Evolutionary conservation across 1,139 yeast species (phyloP), one percentile per base, ranked within the genome.

Genomic region (Candida sp.): DNA sequence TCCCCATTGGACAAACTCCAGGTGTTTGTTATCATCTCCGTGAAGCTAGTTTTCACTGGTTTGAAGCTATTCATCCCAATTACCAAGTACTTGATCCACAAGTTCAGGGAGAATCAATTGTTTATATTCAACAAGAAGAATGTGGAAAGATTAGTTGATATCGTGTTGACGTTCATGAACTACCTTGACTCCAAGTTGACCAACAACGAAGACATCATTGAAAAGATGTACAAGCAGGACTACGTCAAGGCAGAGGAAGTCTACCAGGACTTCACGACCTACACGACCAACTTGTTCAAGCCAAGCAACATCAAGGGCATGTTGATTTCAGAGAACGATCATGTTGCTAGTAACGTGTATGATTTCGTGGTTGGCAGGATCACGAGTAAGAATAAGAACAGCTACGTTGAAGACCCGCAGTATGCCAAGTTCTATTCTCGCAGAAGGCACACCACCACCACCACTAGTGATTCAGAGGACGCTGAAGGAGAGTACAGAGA

Each of bases 101-200:
- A 75, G 56, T 76, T 71, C 55, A 57, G 60, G 37, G 61, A 66
- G 42, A 71, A 77, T 59, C 72, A 74, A 51, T 50, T 77, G 28
- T 63, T 65, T 47, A 53, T 77, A 32, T 55, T 77, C 54, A 77
- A 77, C 58, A 65, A 63, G 51, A 63, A 65, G 42, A 77, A 77
- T 54, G 62, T 73, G 47, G 64, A 69, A 49, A 63, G 60, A 42
- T 53, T 73, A n/a, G 61, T 75, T 44, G 67, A 68, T 45, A 54
- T 59, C 7, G 52, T 67, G 8, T 59, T 75, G 26, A 63, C 59
- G 47, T 37, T 63, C 28, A 63, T 73, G 70, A 62, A 58, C 31
- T 58, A 59, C 34, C 38, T 70, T 27, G 75, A 71, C 47, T 44
- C 53, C 7, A 68, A 61, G 46, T 51, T 69, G 11, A 57, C 58